Conservation (phyloP, 2,329 filamentous ascomycete species). For the Ophiostoma sp. region DNA sequence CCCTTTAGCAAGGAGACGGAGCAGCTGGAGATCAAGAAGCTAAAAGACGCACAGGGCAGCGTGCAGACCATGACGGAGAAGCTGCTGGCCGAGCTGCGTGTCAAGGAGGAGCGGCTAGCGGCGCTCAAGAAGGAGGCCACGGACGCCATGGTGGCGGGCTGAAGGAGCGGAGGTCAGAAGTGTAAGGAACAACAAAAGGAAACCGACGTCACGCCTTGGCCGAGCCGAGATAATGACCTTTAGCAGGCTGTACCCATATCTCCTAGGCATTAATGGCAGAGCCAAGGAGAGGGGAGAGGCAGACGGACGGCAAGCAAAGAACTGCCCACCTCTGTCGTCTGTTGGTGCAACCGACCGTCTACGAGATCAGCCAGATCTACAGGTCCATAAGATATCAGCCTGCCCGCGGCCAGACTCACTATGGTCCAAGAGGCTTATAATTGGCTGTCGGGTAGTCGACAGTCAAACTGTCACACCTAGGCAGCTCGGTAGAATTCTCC, state of each 20-base stretch:
- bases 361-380: neutral
- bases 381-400: neutral
- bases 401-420: neutral
- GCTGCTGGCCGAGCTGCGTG: conserved; percentile 61
- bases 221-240: neutral
- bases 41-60: conserved; percentile 64
- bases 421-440: neutral
- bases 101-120: conserved; percentile 63
- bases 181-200: neutral
- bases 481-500: neutral
- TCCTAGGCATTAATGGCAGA: neutral
- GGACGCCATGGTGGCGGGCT: conserved; percentile 28
- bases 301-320: neutral
- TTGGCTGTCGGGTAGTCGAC: neutral
- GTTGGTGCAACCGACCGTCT: neutral
- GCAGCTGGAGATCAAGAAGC: conserved; percentile 59
- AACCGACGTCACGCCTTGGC: neutral
- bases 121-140: conserved; percentile 57
- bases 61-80: conserved; percentile 61
- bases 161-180: conserved; percentile 7
- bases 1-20: conserved; percentile 75
- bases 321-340: neutral
- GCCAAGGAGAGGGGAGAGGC: neutral
- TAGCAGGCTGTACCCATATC: neutral
- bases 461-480: neutral